A percentile compares a stretch with the other conserved stretches of the same genome.
Evolutionary conservation across 2,329 filamentous ascomycete genomes (phyloP).

Genomic region (Botrytis fabae): DNA sequence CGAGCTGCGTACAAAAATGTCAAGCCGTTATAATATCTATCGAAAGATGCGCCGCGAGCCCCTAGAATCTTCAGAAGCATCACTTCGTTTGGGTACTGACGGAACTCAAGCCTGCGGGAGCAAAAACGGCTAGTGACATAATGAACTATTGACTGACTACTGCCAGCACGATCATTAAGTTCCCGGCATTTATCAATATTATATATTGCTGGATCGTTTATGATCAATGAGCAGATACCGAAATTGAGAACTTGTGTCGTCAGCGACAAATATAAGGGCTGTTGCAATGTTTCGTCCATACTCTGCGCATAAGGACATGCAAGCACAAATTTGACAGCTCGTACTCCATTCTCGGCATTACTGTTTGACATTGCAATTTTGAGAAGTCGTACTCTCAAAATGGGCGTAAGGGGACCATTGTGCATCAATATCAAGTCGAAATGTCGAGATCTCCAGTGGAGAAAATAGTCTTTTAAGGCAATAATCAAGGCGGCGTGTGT

Average conservation of each 20-base stretch:
- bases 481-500: background rate
- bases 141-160: background rate
- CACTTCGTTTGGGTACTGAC: background rate
- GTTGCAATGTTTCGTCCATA: background rate
- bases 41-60: background rate
- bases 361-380: background rate
- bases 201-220: background rate
- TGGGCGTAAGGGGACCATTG: background rate
- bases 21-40: background rate
- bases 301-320: background rate
- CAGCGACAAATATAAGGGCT: background rate
- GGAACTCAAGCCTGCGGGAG: no score
- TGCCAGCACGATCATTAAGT: background rate
- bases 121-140: background rate
- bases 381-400: background rate
- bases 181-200: background rate
- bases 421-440: background rate
- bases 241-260: background rate
- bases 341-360: background rate
- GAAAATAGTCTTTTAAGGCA: background rate
- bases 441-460: background rate
- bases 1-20: background rate
- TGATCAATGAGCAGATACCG: background rate
- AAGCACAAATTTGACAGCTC: background rate
- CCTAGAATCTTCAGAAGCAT: background rate